Base-by-base conservation (phyloP, 345 rosid genomes). In the Sapria himalayana region DNA sequence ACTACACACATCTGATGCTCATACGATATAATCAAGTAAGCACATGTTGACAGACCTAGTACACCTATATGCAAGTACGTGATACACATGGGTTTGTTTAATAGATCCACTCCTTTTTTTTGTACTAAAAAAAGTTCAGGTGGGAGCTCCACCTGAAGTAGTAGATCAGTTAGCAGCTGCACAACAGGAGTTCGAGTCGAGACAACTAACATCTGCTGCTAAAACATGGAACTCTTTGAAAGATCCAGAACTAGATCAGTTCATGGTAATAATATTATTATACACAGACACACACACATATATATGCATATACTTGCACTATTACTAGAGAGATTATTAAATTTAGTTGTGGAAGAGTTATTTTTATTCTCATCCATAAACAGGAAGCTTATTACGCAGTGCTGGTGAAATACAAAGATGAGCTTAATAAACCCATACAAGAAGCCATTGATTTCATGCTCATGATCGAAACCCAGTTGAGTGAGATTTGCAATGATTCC, bases 401-500 rank as follows among this genome's bases (percentile, higher is more conserved):
- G 98, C 56, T 89, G 45, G 74, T 89, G 59, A 89, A 82, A 56
- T 89, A 89, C 57, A 68, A 84, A 4, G 98, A 82, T 48, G 98
- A 89, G 63, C 66, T 89, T 39, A 69, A 84, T 24, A 63, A 84
- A 60, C 98, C 98, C 9, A 65, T 89, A 49, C 86, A 82, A 60
- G 98, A 89, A 66, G 93, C 95, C 50, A 79, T 77, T 85, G 98
- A 79, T 54, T 89, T 79, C 81, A 82, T 89, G 74, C 84, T 91
- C 36, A 65, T 85, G 59, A 77, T 89, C 63, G 95, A 89, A 71
- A 63, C 84, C 37, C 95, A 89, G 59, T 69, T 89, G 22, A 82
- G 60, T 59, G 61, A 74, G 79, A 59, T 79, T 45, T 65, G 73
- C 67, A 70, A 59, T 52, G 74, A 66, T 33, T 75, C 98, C 50